Evolutionary conservation across 305 asterid genomes (phyloP).

Genomic region (Rubia balearica): DNA sequence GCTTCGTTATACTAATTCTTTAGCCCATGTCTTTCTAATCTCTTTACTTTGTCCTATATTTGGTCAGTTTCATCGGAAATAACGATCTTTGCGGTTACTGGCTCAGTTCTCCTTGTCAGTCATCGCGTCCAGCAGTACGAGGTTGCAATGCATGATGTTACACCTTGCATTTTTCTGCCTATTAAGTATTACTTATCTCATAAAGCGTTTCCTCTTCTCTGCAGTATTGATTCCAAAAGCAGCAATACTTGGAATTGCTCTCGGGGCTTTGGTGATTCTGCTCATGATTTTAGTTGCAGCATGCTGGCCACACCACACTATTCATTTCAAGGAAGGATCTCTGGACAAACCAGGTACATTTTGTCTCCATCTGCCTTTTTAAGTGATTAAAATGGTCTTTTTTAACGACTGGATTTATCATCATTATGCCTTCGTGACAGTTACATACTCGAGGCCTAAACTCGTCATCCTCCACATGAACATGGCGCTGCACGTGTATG

Average conservation of each 20-base stretch:
- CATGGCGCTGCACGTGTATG: constrained; percentile 94
- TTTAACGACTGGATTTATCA: background rate
- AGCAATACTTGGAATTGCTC: constrained; percentile 94
- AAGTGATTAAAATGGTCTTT: too few relatives aligned
- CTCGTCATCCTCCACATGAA: constrained; percentile 98
- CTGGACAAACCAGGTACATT: constrained; percentile 43
- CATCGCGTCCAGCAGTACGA: constrained; percentile 50
- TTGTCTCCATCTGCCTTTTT: background rate
- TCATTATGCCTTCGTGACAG: constrained; percentile 20
- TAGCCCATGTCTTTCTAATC: background rate
- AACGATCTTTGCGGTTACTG: constrained; percentile 81
- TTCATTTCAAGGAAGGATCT: constrained; percentile 34
- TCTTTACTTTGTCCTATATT: background rate
- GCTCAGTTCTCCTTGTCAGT: constrained; percentile 60
- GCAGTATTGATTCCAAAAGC: constrained; percentile 78
- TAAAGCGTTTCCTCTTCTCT: background rate
- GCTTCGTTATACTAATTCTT: background rate
- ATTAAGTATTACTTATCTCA: background rate
- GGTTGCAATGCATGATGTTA: constrained; percentile 26
- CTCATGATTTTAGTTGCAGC: constrained; percentile 52
- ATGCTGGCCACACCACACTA: constrained; percentile 44
- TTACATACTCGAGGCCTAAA: constrained; percentile 35
- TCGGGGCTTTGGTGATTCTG: constrained; percentile 78
- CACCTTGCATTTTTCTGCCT: background rate
- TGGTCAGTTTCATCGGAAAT: constrained; percentile 71